Evolutionary conservation across 495 filamentous ascomycete genomes (phyloP).

Genomic region (Annulohypoxylon moriforme): DNA sequence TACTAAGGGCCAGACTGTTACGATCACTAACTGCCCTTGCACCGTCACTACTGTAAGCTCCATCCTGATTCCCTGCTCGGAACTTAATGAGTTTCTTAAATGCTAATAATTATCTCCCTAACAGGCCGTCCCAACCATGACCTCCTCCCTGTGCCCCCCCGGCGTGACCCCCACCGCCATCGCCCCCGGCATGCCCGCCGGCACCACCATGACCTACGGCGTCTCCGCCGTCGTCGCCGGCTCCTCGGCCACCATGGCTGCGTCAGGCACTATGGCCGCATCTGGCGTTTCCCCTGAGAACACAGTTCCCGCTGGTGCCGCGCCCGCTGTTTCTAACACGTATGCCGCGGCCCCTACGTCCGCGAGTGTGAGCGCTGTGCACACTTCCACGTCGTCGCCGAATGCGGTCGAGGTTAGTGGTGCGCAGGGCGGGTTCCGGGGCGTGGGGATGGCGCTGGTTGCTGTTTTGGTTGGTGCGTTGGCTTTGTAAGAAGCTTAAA

Average conservation of each 20-base stretch:
- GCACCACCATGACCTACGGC: neutral
- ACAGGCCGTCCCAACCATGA: conserved; percentile 24
- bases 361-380: neutral
- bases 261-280: neutral
- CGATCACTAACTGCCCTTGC: conserved; percentile 48
- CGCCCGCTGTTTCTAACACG: conserved; percentile 12
- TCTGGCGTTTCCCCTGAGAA: neutral
- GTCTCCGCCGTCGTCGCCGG: conserved; percentile 18
- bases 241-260: neutral
- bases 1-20: conserved; percentile 42
- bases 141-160: neutral
- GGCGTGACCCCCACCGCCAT: neutral
- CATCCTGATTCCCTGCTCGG: too few species aligned
- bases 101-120: too few species aligned
- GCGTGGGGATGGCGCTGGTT: conserved; percentile 13
- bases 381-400: conserved; percentile 3
- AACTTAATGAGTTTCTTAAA: too few species aligned
- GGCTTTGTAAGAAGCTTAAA: conserved; percentile 17
- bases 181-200: conserved; percentile 4
- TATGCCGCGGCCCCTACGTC: neutral
- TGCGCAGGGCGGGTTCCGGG: neutral
- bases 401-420: conserved; percentile 19
- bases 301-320: conserved; percentile 3
- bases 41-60: conserved; percentile 46
- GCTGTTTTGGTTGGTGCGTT: conserved; percentile 18